Percentiles rank a stretch among this genome's conserved stretches.
These are phyloP conservation scores for Leucosporidium yakuticum DNA, from an alignment of 768 basidiomycete species.

Conservation along the genomic window DNA sequence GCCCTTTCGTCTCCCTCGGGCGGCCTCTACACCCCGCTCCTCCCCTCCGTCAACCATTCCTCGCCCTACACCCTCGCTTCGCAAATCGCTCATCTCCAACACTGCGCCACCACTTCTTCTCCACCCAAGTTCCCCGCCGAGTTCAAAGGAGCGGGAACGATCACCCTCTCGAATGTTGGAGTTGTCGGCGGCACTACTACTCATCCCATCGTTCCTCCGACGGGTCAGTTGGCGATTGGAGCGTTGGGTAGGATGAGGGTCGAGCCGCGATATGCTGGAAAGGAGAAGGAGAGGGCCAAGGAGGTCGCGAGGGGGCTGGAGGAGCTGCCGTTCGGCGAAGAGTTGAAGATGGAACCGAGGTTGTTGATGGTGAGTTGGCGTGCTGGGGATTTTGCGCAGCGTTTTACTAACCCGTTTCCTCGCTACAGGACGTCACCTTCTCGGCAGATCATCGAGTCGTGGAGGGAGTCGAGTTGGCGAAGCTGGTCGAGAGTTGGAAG, in stretches of 20 bases:
- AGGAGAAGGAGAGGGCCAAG: slow-evolving; percentile 13
- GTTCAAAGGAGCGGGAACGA: slow-evolving; percentile 50
- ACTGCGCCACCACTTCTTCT: slow-evolving; percentile 53
- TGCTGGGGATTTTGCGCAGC: neutral
- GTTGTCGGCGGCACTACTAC: slow-evolving; percentile 67
- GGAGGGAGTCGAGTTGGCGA: slow-evolving; percentile 70
- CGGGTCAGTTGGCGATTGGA: slow-evolving; percentile 78
- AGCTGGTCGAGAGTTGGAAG: slow-evolving; percentile 77
- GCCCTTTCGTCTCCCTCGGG: slow-evolving; percentile 63
- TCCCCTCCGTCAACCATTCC: slow-evolving; percentile 51
- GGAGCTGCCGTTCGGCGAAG: slow-evolving; percentile 47
- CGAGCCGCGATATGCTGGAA: slow-evolving; percentile 20
- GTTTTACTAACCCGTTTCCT: neutral
- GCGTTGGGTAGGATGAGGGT: slow-evolving; percentile 65
- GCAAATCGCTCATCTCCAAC: slow-evolving; percentile 58
- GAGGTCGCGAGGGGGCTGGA: slow-evolving; percentile 44
- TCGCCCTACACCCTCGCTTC: slow-evolving; percentile 50
- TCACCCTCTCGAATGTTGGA: slow-evolving; percentile 77
- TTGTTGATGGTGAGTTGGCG: slow-evolving; percentile 23
- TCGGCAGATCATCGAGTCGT: slow-evolving; percentile 80
- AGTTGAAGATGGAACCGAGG: slow-evolving; percentile 54
- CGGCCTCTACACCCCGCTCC: slow-evolving; percentile 74
- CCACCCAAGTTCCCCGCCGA: slow-evolving; percentile 20
- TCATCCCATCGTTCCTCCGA: slow-evolving; percentile 68
- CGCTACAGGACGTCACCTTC: slow-evolving; percentile 59